Base-by-base conservation (phyloP, 441 rosid genomes). In the Brassica balearica region DNA sequence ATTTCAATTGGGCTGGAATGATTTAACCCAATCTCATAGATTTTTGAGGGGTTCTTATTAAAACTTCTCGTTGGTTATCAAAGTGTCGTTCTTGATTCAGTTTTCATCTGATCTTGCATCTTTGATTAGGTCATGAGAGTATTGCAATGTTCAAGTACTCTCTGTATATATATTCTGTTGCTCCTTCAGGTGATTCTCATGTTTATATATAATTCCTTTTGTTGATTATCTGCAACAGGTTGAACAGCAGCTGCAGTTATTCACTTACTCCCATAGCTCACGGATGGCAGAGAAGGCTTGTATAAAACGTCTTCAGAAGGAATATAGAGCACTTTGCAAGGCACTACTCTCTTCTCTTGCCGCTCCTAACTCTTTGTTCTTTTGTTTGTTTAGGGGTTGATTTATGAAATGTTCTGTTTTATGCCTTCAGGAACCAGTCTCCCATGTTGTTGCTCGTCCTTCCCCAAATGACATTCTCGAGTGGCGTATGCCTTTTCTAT, bases 371-470 rank as follows among this genome's bases (percentile, higher is more conserved):
- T 48, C 17, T 48, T 48, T n/a, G 6, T 46, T 43, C 12, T 43
- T 43, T 46, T 41, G 53, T 67, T 68, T 29, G 34, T 29, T 63
- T 58, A 29, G 62, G 11, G 23, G 4, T 32, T 78, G 27, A 59
- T 75, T 60, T 17, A 63, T 76, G 32, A 53, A n/a, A 60, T 66
- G 51, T 48, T 80, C 19, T 72, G 79, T 46, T 76, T 72, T 85
- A 75, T 75, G 68, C 60, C 81, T 87, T 81, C 77, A 96, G 99
- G 99, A 96, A 78, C 99, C 99, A 20, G 97, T 96, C 80, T 86
- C 99, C 67, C 90, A 94, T 85, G 87, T 94, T 73, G 93, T 94
- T 77, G 99, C 99, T 48, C 93, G 95, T 68, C 99, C 98, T 86
- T 92, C 97, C 73, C 90, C 97, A 27, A 94, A 74, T 74, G 89